Base-by-base conservation (phyloP, 345 rosid genomes). In the Citrus mangshanensis region DNA sequence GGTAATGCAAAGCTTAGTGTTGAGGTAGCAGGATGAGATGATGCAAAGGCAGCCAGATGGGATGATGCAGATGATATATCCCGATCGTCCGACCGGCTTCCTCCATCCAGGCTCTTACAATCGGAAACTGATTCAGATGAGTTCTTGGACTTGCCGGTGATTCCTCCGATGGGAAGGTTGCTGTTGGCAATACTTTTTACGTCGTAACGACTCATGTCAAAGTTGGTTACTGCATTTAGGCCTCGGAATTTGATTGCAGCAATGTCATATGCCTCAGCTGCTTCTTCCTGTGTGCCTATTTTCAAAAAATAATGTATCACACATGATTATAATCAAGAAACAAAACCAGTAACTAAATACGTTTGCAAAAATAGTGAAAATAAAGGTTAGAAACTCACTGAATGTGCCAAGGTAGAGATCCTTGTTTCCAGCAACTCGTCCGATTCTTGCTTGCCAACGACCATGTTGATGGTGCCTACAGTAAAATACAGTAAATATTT, bases 391-490 rank as follows among this genome's bases (percentile, higher is more conserved):
- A 68, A 65, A 87, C 95, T 88, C 83, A 95, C 99, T 90, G 76
- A 93, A 95, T 58, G 99, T 95, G 83, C 99, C 99, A 4, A 95
- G 98, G 76, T 95, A 95, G 70, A 95, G 98, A 84, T 95, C 99
- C 80, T 93, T 95, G 87, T 95, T 95, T 74, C 99, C 99, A 0
- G 99, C 99, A 42, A 95, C 99, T 84, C 99, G 88, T 13, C 99
- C 99, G 0, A 95, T 95, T 73, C 99, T 90, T 42, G 99, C 99
- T 79, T 95, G 99, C 98, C 99, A 95, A 73, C 99, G 79, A 74
- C 99, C 98, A 68, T 95, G 99, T 83, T 95, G 99, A 89, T 95
- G 98, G 76, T 95, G 99, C 86, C 98, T 95, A 76, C 81, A 62
- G 76, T 18, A 56, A 27, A 32, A 82, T 24, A 10, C 5, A 4